Evolutionary conservation across 768 basidiomycete species (phyloP).

Genomic region (Amanita phalloides): DNA sequence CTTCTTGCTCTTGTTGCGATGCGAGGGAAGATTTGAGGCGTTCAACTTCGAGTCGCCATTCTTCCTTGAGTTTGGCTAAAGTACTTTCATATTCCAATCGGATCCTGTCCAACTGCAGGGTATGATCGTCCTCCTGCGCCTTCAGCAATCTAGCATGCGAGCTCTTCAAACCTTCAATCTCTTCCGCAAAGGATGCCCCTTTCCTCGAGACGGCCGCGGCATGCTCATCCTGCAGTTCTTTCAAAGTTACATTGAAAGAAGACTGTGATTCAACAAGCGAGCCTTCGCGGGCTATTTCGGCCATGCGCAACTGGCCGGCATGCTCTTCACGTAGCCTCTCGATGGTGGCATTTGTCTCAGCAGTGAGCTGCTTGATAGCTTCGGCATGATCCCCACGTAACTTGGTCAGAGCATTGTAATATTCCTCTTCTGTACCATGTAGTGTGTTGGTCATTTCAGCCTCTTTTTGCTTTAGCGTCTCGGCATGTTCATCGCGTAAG

Average conservation of each 20-base stretch:
- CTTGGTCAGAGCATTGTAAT: slow-evolving; percentile 71
- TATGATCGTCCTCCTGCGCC: slow-evolving; percentile 52
- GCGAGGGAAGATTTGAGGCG: slow-evolving; percentile 31
- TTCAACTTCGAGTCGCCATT: slow-evolving; percentile 41
- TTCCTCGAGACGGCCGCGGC: slow-evolving; percentile 52
- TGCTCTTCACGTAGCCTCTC: slow-evolving; percentile 72
- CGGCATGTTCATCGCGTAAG: slow-evolving; percentile 41
- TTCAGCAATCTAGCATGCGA: slow-evolving; percentile 47
- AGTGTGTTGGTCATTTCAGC: slow-evolving; percentile 45
- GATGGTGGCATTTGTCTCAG: slow-evolving; percentile 50
- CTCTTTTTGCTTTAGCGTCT: slow-evolving; percentile 48
- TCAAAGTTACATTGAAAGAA: slow-evolving; percentile 47
- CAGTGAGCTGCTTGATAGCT: slow-evolving; percentile 48
- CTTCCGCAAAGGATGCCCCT: slow-evolving; percentile 52
- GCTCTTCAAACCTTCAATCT: slow-evolving; percentile 53
- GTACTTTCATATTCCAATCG: slow-evolving; percentile 47
- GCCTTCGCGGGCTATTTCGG: slow-evolving; percentile 67
- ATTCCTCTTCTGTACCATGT: slow-evolving; percentile 68
- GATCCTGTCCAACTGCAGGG: slow-evolving; percentile 46
- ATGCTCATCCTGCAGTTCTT: slow-evolving; percentile 66
- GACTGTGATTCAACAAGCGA: slow-evolving; percentile 67
- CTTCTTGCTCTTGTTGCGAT: slow-evolving; percentile 33
- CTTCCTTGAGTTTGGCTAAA: slow-evolving; percentile 41
- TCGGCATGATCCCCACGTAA: slow-evolving; percentile 65
- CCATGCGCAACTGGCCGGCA: slow-evolving; percentile 57